Evolutionary conservation across 2,329 filamentous ascomycete species (phyloP), one percentile per base, ranked within the genome.

Genomic region (Reticulascus tulasneorum): DNA sequence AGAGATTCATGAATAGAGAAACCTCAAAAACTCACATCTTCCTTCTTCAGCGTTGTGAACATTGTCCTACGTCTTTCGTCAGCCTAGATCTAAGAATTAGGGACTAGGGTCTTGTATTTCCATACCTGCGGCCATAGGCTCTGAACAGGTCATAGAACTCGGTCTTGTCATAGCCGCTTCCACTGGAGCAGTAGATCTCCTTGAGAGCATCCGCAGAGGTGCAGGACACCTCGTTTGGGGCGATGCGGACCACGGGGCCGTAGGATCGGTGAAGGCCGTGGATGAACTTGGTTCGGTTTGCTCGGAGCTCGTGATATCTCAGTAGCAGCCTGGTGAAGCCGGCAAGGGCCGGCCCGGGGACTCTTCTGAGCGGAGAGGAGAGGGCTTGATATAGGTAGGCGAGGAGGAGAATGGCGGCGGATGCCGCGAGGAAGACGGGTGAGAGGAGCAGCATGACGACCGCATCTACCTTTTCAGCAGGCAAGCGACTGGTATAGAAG

Each of bases 101-200:
- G 22, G 6, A 21, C 11, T 13, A 26, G 10, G 21, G 17, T 10
- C 9, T 23, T 11, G 11, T 9, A 6, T 19, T 23, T 10, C 13
- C 62, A 37, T 53, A 75, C 73, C 73, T 71, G 41, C 68, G 66
- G 9, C 69, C 73, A 45, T 75, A 81, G 4, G 79, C 64, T 38
- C 52, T 70, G 44, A 83, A 82, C 13, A 82, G 54, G 42, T 77
- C 60, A 48, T 83, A 83, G 46, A 82, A 82, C 38, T 76, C 71
- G 0, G 76, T 79, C 60, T 82, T 82, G 50, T 82, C 75, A 50
- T 76, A 82, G 17, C 77, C 78, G 49, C 75, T 80, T 5, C 77
- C 77, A 1, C 71, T 70, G 0, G 73, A 73, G 45, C 70, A 69
- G 54, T 83, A 84, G 29, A 82, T 82, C 56, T 80, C 74, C 51